A percentile compares a stretch with the other conserved stretches of the same genome.
phyloP scores from a whole-genome alignment of 108 stramenopile genomes.

The Nannochloropsis oceanica region DNA sequence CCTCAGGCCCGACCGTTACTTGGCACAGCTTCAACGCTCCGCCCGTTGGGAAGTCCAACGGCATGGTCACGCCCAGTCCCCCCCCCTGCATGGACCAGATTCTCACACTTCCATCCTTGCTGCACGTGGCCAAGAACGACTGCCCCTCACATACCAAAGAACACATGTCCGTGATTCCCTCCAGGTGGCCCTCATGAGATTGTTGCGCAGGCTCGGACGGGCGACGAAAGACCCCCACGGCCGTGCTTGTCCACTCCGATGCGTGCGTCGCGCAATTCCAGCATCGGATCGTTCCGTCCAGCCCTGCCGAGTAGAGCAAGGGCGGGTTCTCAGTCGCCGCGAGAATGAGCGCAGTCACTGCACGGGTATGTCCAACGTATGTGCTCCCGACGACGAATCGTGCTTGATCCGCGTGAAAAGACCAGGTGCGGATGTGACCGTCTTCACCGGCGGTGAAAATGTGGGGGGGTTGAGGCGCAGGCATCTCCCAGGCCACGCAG shows the following conservation, averaged over 20 bases:
- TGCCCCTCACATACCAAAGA: not conserved
- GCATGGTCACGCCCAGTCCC: not conserved
- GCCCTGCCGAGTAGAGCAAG: not conserved
- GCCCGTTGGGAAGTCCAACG: not conserved
- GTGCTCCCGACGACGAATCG: not conserved
- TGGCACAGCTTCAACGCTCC: not conserved
- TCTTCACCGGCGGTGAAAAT: not conserved
- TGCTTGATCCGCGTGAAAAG: not conserved
- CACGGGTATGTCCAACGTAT: not conserved
- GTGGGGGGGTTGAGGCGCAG: not conserved
- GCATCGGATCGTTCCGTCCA: not conserved
- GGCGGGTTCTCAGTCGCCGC: not conserved
- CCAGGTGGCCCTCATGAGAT: not conserved
- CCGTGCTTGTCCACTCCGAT: not conserved
- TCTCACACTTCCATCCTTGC: not conserved
- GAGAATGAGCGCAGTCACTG: not conserved
- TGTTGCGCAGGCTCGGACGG: not conserved
- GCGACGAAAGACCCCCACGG: not conserved
- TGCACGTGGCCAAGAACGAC: not conserved
- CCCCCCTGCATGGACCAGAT: not conserved
- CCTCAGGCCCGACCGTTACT: not conserved
- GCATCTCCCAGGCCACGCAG: not conserved
- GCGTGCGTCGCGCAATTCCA: not conserved
- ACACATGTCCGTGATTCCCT: not conserved
- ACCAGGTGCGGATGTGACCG: not conserved